phyloP scores from a whole-genome alignment of 768 basidiomycete genomes.

The Tephrocybe sp. region DNA sequence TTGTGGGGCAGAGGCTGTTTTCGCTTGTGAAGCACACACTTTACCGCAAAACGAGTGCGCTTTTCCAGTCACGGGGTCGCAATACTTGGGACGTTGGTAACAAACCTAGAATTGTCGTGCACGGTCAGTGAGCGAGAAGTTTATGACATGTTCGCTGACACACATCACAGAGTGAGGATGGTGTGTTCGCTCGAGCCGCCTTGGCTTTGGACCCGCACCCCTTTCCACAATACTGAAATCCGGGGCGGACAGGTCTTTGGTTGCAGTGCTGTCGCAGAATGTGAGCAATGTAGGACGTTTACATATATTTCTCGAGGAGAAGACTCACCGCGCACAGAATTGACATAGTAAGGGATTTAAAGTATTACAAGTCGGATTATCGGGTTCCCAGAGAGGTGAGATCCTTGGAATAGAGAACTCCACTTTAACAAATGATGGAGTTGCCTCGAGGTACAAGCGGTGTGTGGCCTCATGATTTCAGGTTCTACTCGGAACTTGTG shows the following conservation, averaged over 20 bases:
- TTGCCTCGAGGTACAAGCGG: too few relatives aligned
- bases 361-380: too few relatives aligned
- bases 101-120: conserved; percentile 45
- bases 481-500: too few relatives aligned
- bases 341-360: background rate
- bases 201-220: conserved; percentile 50
- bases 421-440: too few relatives aligned
- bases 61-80: conserved; percentile 45
- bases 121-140: conserved; percentile 5
- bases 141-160: conserved; percentile 16
- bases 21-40: conserved; percentile 42
- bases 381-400: too few relatives aligned
- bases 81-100: conserved; percentile 56
- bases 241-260: conserved; percentile 54
- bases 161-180: conserved; percentile 46
- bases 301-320: background rate
- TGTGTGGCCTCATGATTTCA: too few relatives aligned
- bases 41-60: conserved; percentile 65
- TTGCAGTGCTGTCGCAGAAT: conserved; percentile 55
- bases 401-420: too few relatives aligned
- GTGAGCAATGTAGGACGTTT: background rate
- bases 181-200: conserved; percentile 20
- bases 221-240: conserved; percentile 62
- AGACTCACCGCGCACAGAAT: conserved; percentile 4
- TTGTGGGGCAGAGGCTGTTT: background rate